Conservation (phyloP, 768 basidiomycete genomes). For the Trametes gibbosa region DNA sequence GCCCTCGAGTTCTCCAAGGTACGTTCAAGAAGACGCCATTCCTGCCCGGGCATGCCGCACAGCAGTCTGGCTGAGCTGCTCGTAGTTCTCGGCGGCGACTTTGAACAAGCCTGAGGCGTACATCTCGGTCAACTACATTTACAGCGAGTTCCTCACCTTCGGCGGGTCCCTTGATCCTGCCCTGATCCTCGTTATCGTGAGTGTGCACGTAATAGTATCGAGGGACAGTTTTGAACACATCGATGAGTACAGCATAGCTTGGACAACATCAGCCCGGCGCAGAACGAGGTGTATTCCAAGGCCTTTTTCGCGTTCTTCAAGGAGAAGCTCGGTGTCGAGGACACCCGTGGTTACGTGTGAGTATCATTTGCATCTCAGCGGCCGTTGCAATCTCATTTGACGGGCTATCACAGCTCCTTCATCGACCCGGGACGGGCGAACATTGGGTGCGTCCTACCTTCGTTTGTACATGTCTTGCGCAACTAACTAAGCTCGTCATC, state of each 20-base stretch:
- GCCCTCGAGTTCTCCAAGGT: constrained; percentile 59
- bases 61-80: too few relatives aligned
- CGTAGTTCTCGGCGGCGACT: constrained; percentile 50
- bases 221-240: neutral
- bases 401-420: constrained; percentile 36
- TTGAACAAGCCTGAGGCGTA: constrained; percentile 53
- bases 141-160: constrained; percentile 62
- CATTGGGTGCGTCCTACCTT: constrained; percentile 41
- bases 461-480: neutral
- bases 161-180: constrained; percentile 65
- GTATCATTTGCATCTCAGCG: constrained; percentile 3
- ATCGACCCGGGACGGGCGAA: constrained; percentile 50
- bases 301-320: constrained; percentile 53
- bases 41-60: too few relatives aligned
- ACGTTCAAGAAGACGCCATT: too few relatives aligned
- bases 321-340: constrained; percentile 47
- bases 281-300: constrained; percentile 54
- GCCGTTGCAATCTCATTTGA: neutral
- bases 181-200: constrained; percentile 55
- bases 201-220: constrained; percentile 24
- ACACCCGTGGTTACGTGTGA: constrained; percentile 61
- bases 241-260: constrained; percentile 46
- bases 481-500: neutral
- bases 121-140: constrained; percentile 52
- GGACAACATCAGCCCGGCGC: constrained; percentile 48